Conservation (phyloP, 306 rosid species). For the Canavalia gladiata region DNA sequence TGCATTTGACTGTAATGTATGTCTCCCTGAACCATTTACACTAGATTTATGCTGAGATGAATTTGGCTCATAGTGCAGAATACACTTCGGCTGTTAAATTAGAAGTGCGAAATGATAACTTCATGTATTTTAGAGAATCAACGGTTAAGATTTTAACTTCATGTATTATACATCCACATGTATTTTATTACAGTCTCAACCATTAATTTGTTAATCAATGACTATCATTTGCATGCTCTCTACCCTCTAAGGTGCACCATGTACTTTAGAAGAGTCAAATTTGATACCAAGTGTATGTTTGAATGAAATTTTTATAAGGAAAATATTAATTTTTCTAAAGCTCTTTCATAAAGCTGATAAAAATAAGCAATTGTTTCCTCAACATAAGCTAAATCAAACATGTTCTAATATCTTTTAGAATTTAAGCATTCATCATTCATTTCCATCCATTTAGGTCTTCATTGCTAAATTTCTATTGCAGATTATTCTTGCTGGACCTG, state of each 20-base stretch:
- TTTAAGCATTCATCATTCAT: not conserved
- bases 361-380: too few relatives aligned
- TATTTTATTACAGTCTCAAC: not conserved
- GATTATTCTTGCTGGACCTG: constrained; percentile 91
- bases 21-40: constrained; percentile 47
- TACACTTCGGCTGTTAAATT: not conserved
- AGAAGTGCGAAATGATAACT: not conserved
- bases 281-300: not conserved
- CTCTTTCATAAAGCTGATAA: too few relatives aligned
- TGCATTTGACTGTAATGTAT: constrained; percentile 90
- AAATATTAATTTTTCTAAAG: too few relatives aligned
- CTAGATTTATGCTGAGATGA: not conserved
- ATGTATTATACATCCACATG: not conserved
- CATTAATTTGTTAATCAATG: not conserved
- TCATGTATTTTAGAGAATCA: not conserved
- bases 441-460: not conserved
- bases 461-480: constrained; percentile 52
- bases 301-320: too few relatives aligned
- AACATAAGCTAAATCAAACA: too few relatives aligned
- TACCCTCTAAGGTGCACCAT: not conserved
- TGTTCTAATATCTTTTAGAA: not conserved
- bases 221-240: not conserved
- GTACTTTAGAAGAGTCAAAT: not conserved
- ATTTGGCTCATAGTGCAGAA: not conserved
- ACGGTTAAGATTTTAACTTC: not conserved